Evolutionary conservation across 208 protist species (phyloP).

Genomic region (Kentomonas sorsogonicus): DNA sequence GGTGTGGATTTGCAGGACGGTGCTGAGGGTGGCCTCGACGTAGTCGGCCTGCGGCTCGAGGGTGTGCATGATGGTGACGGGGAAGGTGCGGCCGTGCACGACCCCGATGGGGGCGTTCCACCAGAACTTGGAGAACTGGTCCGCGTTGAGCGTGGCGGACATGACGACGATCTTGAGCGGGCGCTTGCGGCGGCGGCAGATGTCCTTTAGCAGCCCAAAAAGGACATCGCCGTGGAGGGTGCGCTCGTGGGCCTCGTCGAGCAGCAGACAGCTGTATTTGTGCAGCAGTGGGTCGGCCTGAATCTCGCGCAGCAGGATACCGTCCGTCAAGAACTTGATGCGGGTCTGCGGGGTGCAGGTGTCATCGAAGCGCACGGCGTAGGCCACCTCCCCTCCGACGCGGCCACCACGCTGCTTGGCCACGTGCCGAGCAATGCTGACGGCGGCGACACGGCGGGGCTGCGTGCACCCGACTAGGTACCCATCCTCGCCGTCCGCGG

Average conservation of each 20-base stretch:
- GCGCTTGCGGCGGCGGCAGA: slow-evolving; percentile 45
- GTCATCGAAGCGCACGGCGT: slow-evolving; percentile 95
- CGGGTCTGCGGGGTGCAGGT: slow-evolving; percentile 68
- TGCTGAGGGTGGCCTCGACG: slow-evolving; percentile 95
- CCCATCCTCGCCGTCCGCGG: not conserved
- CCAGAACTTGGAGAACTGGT: slow-evolving; percentile 94
- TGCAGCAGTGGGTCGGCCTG: slow-evolving; percentile 87
- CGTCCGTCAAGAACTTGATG: slow-evolving; percentile 96
- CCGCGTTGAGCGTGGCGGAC: slow-evolving; percentile 96
- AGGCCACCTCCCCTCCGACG: slow-evolving; percentile 87
- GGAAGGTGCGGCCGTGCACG: slow-evolving; percentile 87
- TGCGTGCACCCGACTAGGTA: slow-evolving; percentile 93
- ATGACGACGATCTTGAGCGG: slow-evolving; percentile 93
- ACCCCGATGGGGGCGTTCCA: slow-evolving; percentile 89
- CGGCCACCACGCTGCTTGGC: slow-evolving; percentile 75
- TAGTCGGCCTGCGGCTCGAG: slow-evolving; percentile 95
- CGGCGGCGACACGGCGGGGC: slow-evolving; percentile 95
- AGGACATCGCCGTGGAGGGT: slow-evolving; percentile 94
- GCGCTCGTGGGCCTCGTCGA: slow-evolving; percentile 99
- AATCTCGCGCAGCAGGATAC: slow-evolving; percentile 96
- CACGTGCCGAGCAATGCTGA: slow-evolving; percentile 93
- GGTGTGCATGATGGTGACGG: slow-evolving; percentile 92
- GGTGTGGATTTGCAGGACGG: slow-evolving; percentile 97
- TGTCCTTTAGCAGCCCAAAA: slow-evolving; percentile 89
- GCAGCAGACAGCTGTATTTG: slow-evolving; percentile 97